Base-by-base conservation (phyloP, 129 eudicot species). In the Centaurea solstitialis region DNA sequence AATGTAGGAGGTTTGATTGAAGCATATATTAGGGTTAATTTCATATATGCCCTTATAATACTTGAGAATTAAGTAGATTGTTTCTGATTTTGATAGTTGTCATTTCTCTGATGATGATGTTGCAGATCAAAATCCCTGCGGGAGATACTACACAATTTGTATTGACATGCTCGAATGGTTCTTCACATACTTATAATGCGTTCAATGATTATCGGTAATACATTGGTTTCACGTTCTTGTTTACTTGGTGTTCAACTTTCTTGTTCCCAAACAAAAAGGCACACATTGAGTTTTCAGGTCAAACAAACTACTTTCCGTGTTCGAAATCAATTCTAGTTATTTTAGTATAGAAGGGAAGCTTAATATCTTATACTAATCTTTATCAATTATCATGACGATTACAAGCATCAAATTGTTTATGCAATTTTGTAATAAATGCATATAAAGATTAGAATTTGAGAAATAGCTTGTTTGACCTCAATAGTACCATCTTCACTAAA, bases 91-190 rank as follows among this genome's bases (percentile, higher is more conserved):
- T 18, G 50, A 69, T 69, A 11, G 45, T 41, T 75, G 9, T 75
- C 70, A 23, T 35, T 15, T 73, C 9, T 65, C 77, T 74, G 38
- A 67, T 79, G 24, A 64, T 50, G 76, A 22, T 57, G 59, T 88
- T 87, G 88, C 95, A 96, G 99, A 96, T 96, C 81, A 91, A 84
- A 80, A 91, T 93, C 77, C 98, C 99, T 35, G 40, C 90, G 4
- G 98, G 99, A 68, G 80, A 87, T 66, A 86, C 93, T 74, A 23
- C 97, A 26, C 98, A 96, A 76, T 93, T 96, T 83, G 97, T 91
- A 80, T 65, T 93, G 83, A 89, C 87, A 76, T 85, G 87, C 84
- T 82, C 91, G 1, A 87, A 89, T 87, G 99, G 99, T 66, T 89
- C 98, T 71, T 89, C 98, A 41, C 86, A 96, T 87, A 88, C 95